phyloP scores from a whole-genome alignment of 768 basidiomycete genomes.

The Termitomyces sp. region DNA sequence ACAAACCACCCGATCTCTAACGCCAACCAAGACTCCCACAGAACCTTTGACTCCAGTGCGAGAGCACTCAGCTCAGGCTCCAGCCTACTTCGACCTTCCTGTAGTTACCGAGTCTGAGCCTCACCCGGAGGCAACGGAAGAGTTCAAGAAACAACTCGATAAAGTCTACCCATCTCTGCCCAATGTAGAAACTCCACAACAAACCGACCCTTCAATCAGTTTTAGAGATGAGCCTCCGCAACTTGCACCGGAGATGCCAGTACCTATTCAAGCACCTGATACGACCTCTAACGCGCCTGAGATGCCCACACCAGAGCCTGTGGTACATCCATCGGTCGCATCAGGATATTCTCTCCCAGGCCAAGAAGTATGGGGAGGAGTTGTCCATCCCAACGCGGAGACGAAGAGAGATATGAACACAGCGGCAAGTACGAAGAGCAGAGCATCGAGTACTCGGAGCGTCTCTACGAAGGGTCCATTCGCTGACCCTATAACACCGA shows the following conservation, averaged over 20 bases:
- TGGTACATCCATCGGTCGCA: not conserved
- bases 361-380: slow-evolving; percentile 16
- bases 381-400: not conserved
- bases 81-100: not conserved
- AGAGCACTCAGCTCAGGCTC: not conserved
- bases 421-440: slow-evolving; percentile 6
- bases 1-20: not conserved
- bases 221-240: not conserved
- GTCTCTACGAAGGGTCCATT: slow-evolving; percentile 23
- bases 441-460: slow-evolving; percentile 11
- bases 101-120: not conserved
- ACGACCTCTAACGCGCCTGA: not conserved
- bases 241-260: not conserved
- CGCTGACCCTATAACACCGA: slow-evolving; percentile 25
- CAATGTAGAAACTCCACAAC: not conserved
- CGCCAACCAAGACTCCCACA: not conserved
- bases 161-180: not conserved
- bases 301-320: slow-evolving; percentile 8
- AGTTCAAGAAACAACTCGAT: not conserved
- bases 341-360: slow-evolving; percentile 7
- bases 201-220: no score
- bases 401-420: slow-evolving; percentile 4
- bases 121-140: not conserved
- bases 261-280: not conserved
- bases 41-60: not conserved